Conservation (phyloP, 163 green algal species). For the Coccomyxa subellipsoidea region DNA sequence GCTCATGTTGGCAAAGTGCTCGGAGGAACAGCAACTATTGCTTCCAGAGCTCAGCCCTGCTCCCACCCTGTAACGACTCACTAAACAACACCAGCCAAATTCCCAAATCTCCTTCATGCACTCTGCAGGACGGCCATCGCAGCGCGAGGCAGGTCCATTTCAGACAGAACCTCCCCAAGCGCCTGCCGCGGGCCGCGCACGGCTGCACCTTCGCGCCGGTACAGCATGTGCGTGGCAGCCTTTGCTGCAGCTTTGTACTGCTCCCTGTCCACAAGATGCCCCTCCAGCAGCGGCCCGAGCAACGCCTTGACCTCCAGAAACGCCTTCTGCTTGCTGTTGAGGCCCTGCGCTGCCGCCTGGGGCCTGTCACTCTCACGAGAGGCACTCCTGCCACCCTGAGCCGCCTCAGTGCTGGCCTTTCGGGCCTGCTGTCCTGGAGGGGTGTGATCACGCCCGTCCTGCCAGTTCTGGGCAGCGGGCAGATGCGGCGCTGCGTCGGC, state of each 20-base stretch:
- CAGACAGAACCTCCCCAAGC: background rate
- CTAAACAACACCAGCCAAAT: too few relatives aligned
- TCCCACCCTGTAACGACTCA: too few relatives aligned
- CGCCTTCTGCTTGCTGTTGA: background rate
- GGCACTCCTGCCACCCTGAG: too few relatives aligned
- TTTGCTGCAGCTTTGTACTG: background rate
- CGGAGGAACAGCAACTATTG: too few relatives aligned
- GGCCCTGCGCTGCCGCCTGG: background rate
- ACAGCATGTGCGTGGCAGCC: background rate
- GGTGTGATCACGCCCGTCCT: background rate
- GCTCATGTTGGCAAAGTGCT: too few relatives aligned
- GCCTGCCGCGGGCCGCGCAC: background rate
- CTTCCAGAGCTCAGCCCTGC: too few relatives aligned
- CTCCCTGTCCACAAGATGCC: background rate
- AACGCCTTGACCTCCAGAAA: background rate
- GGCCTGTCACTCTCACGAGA: background rate
- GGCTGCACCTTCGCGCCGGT: background rate
- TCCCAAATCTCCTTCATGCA: background rate
- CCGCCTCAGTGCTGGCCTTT: too few relatives aligned
- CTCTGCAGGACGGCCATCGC: background rate
- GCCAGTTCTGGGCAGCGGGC: background rate
- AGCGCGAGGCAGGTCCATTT: background rate
- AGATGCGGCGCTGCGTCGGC: background rate
- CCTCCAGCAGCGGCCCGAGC: background rate
- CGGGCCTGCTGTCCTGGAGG: background rate